Evolutionary conservation across 2,329 filamentous ascomycete genomes (phyloP).

Genomic region (Berkeleyomyces basicola): DNA sequence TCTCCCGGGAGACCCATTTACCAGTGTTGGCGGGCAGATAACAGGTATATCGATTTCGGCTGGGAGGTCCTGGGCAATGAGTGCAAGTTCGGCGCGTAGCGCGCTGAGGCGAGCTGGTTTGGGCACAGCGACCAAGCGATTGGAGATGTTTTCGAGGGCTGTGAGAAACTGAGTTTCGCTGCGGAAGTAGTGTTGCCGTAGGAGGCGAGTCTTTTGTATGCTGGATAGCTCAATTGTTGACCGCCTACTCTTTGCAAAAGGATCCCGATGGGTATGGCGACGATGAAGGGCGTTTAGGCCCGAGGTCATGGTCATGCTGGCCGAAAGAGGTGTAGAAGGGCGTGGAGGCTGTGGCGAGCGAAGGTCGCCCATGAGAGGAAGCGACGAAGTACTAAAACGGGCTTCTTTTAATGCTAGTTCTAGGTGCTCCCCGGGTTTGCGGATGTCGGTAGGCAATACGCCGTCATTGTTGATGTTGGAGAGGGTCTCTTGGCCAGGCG

Average conservation of each 20-base stretch:
- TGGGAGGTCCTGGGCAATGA: slow-evolving; percentile 66
- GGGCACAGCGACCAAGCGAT: slow-evolving; percentile 65
- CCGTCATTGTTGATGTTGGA: not conserved
- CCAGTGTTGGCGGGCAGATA: slow-evolving; percentile 59
- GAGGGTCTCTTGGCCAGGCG: slow-evolving; percentile 2
- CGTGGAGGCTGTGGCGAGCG: slow-evolving; percentile 30
- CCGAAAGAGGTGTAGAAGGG: slow-evolving; percentile 41
- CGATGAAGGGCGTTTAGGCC: slow-evolving; percentile 31
- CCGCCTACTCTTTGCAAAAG: slow-evolving; percentile 30
- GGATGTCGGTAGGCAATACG: not conserved
- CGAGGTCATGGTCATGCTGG: slow-evolving; percentile 30
- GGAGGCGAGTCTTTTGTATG: slow-evolving; percentile 51
- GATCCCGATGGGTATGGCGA: slow-evolving; percentile 42
- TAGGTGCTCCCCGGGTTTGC: slow-evolving; percentile 31
- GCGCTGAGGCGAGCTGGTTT: slow-evolving; percentile 70
- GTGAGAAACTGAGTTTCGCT: slow-evolving; percentile 67
- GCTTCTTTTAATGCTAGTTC: slow-evolving; percentile 40
- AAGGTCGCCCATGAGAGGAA: slow-evolving; percentile 42
- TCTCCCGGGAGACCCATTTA: slow-evolving; percentile 55
- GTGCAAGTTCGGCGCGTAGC: slow-evolving; percentile 60
- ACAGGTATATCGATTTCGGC: slow-evolving; percentile 72
- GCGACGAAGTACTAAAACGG: slow-evolving; percentile 49
- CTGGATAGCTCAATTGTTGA: slow-evolving; percentile 45
- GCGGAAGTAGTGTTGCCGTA: slow-evolving; percentile 70
- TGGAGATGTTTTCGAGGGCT: slow-evolving; percentile 69